These are phyloP conservation scores for Trichoderma reesei DNA, from an alignment of 495 filamentous ascomycete species.

Conservation along the genomic window DNA sequence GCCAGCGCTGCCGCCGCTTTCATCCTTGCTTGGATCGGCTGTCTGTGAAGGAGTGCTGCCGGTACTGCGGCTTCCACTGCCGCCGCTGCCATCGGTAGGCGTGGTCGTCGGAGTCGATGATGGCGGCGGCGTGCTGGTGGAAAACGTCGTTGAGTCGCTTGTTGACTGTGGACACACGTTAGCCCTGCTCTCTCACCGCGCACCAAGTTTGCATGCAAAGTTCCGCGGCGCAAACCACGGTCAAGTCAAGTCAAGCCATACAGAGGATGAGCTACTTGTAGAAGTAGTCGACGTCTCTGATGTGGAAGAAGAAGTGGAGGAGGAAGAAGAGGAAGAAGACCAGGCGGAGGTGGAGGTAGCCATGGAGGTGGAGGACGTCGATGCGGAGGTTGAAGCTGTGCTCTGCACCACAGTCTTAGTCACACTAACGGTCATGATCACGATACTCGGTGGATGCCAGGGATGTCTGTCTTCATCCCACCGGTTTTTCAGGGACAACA, in stretches of 20 bases:
- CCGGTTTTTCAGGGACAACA: not conserved
- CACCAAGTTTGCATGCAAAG: not conserved
- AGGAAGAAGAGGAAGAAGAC: no score
- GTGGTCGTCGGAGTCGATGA: conserved; percentile 17
- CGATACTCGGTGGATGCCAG: not conserved
- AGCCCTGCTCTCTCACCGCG: not conserved
- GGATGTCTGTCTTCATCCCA: not conserved
- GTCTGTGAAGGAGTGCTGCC: conserved; percentile 10
- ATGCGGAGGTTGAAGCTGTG: not conserved
- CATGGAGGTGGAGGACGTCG: not conserved
- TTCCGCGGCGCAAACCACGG: not conserved
- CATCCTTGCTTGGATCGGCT: not conserved
- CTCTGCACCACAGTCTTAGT: conserved; percentile 8
- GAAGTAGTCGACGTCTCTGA: conserved; percentile 8
- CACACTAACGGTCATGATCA: not conserved
- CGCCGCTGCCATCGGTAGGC: conserved; percentile 24
- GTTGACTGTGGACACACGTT: not conserved
- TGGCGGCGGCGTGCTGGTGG: not conserved
- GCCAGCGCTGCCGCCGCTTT: not conserved
- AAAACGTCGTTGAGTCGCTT: not conserved
- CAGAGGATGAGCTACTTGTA: conserved; percentile 5
- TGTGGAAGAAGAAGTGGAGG: not conserved
- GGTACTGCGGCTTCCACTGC: conserved; percentile 32
- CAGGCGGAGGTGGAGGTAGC: conserved; percentile 1
- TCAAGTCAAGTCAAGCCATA: not conserved